These are phyloP conservation scores for Fusarium buharicum DNA, from an alignment of 2,329 filamentous ascomycete genomes.

Conservation along the genomic window DNA sequence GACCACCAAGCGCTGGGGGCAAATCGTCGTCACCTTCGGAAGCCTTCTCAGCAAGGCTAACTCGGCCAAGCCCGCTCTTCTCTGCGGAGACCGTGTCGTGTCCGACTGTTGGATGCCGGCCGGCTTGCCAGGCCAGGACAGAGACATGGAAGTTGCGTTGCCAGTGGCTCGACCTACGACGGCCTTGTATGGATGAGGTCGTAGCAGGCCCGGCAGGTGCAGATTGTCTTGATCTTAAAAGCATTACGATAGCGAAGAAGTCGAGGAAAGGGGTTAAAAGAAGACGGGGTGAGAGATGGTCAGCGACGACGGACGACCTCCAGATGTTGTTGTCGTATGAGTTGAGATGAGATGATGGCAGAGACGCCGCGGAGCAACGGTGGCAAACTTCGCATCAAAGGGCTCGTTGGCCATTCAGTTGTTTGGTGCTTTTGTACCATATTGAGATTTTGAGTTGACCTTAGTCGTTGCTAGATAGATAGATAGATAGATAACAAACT, in stretches of 20 bases:
- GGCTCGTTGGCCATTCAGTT: conserved; percentile 18
- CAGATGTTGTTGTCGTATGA: conserved; percentile 9
- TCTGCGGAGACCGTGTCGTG: conserved; percentile 39
- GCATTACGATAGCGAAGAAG: conserved; percentile 38
- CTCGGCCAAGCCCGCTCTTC: conserved; percentile 31
- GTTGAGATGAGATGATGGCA: conserved; percentile 20
- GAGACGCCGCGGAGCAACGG: conserved; percentile 8
- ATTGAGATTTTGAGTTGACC: conserved; percentile 36
- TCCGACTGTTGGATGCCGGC: conserved; percentile 37
- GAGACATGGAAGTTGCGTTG: conserved; percentile 37
- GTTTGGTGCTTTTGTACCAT: conserved; percentile 34
- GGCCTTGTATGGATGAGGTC: conserved; percentile 29
- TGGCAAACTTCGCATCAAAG: conserved; percentile 19
- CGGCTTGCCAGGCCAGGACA: conserved; percentile 35
- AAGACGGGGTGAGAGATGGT: conserved; percentile 19
- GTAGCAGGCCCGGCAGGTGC: conserved; percentile 41
- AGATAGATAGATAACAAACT: conserved; percentile 39
- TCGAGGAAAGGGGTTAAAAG: conserved; percentile 13
- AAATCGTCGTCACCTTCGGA: conserved; percentile 36
- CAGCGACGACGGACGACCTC: conserved; percentile 12
- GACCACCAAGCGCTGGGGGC: conserved; percentile 36
- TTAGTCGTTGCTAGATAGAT: conserved; percentile 42
- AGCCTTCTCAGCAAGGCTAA: conserved; percentile 40
- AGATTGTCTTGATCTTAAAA: conserved; percentile 47
- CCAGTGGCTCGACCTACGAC: conserved; percentile 35